Conservation (phyloP, 164 flowering plant species). For the Piper betle region DNA sequence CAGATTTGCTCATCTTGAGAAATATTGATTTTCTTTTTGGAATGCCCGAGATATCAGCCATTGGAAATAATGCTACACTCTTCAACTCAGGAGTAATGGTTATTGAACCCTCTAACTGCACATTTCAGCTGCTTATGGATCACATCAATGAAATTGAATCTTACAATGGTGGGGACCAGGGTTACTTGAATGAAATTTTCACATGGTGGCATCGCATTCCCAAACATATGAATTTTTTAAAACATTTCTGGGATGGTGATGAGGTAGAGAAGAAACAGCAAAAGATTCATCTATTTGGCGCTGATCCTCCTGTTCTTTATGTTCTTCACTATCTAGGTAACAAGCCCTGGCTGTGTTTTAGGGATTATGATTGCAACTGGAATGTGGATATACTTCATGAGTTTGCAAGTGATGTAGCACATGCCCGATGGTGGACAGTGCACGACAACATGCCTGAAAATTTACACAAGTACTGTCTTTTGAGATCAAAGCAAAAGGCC, state of each 20-base stretch:
- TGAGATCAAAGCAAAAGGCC: conserved; percentile 81
- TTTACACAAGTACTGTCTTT: conserved; percentile 64
- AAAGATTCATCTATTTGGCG: conserved; percentile 65
- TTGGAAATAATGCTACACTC: conserved; percentile 74
- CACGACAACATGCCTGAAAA: conserved; percentile 84
- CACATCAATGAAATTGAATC: conserved; percentile 79
- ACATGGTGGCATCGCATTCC: conserved; percentile 98
- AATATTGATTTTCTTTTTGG: conserved; percentile 77
- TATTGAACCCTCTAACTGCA: conserved; percentile 80
- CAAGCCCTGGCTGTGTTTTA: conserved; percentile 93
- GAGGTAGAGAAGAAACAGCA: conserved; percentile 51
- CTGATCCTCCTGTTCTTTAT: conserved; percentile 77
- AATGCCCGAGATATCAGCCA: conserved; percentile 86
- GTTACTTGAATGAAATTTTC: conserved; percentile 77
- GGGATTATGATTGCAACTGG: conserved; percentile 95
- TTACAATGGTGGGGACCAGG: conserved; percentile 94
- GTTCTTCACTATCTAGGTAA: conserved; percentile 79
- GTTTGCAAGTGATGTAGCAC: conserved; percentile 84
- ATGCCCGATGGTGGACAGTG: conserved; percentile 78
- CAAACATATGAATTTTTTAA: conserved; percentile 83
- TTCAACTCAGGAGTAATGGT: conserved; percentile 96
- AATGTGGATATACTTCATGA: conserved; percentile 68
- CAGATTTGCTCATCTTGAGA: conserved; percentile 75
- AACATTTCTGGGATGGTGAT: conserved; percentile 82
- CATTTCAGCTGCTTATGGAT: conserved; percentile 75